Evolutionary conservation across 768 basidiomycete species (phyloP).

Genomic region (Wakefieldia striispora): DNA sequence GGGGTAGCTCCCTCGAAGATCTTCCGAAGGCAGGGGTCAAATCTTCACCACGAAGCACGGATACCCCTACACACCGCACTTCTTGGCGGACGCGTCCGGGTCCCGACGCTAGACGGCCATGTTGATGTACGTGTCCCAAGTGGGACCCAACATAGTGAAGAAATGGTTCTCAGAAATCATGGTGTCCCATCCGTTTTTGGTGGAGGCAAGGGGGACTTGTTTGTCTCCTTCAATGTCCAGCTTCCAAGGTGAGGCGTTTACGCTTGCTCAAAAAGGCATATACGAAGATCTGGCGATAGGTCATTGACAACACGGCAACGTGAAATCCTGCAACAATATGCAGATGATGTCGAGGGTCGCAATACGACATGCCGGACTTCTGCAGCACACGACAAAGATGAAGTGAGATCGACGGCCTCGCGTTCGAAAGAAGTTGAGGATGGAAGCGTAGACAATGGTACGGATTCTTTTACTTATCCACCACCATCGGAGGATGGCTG

Average conservation of each 20-base stretch:
- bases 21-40: slow-evolving; percentile 88
- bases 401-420: slow-evolving; percentile 14
- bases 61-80: slow-evolving; percentile 91
- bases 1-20: slow-evolving; percentile 78
- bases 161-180: slow-evolving; percentile 89
- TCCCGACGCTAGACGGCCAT: slow-evolving; percentile 93
- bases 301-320: slow-evolving; percentile 81
- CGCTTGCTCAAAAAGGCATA: slow-evolving; percentile 5
- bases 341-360: slow-evolving; percentile 87
- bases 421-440: slow-evolving; percentile 21
- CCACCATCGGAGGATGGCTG: slow-evolving; percentile 57
- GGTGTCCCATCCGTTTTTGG: slow-evolving; percentile 68
- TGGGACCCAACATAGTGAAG: slow-evolving; percentile 96
- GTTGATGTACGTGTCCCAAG: slow-evolving; percentile 90
- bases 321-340: slow-evolving; percentile 84
- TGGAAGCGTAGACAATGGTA: slow-evolving; percentile 56
- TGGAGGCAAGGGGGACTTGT: slow-evolving; percentile 75
- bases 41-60: slow-evolving; percentile 85
- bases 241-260: slow-evolving; percentile 75
- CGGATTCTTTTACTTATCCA: slow-evolving; percentile 61
- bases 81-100: slow-evolving; percentile 88
- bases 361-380: slow-evolving; percentile 17
- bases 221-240: slow-evolving; percentile 83
- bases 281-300: slow-evolving; percentile 40
- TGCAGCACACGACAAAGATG: slow-evolving; percentile 17